Conservation (phyloP, 352 stramenopile species). For the Globisporangium parvum region DNA sequence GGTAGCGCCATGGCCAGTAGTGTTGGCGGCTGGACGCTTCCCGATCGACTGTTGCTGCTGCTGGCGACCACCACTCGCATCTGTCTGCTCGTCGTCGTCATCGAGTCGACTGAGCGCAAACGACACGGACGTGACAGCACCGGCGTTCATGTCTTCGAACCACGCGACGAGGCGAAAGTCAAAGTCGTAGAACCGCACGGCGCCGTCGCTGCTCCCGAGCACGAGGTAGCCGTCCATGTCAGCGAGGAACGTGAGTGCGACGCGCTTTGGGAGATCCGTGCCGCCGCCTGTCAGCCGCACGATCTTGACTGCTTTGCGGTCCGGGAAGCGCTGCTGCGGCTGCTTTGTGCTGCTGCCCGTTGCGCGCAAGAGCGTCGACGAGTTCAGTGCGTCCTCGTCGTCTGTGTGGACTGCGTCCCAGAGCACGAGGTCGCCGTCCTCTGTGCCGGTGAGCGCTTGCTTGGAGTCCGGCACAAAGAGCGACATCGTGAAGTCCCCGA, state of each 20-base stretch:
- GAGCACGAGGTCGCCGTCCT: slow-evolving; percentile 83
- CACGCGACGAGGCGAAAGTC: slow-evolving; percentile 90
- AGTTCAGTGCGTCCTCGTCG: slow-evolving; percentile 21
- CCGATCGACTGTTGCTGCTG: slow-evolving; percentile 1
- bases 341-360: neutral
- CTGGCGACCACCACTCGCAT: neutral
- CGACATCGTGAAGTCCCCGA: slow-evolving; percentile 82
- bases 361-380: slow-evolving; percentile 8
- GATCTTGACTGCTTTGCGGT: slow-evolving; percentile 82
- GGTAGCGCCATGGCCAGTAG: neutral
- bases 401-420: slow-evolving; percentile 60
- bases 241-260: slow-evolving; percentile 47
- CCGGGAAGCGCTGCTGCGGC: slow-evolving; percentile 24
- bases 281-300: slow-evolving; percentile 51
- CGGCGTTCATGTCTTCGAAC: slow-evolving; percentile 92
- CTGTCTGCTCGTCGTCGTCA: slow-evolving; percentile 24
- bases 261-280: slow-evolving; percentile 37
- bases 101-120: slow-evolving; percentile 44
- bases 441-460: slow-evolving; percentile 80
- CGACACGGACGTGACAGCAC: slow-evolving; percentile 83
- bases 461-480: slow-evolving; percentile 85
- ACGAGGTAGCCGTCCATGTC: slow-evolving; percentile 90
- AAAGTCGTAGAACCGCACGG: slow-evolving; percentile 92
- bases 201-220: slow-evolving; percentile 84
- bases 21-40: neutral